Conservation (phyloP, 2,329 filamentous ascomycete genomes). For the Fusarium sp. region DNA sequence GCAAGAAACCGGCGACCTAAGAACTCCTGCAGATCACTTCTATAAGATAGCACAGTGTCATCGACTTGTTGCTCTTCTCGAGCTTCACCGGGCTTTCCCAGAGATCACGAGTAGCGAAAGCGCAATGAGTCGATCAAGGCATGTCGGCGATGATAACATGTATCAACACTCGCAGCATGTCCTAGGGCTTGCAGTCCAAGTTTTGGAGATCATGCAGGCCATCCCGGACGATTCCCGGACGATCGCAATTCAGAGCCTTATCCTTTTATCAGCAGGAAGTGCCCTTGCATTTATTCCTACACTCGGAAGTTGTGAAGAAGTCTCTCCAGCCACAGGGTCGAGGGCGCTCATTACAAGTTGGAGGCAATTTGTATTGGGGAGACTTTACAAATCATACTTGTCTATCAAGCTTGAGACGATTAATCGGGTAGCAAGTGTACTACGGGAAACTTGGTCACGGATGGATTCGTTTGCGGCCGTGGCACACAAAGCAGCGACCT, state of each 20-base stretch:
- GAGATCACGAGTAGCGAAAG: neutral
- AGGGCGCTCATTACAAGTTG: neutral
- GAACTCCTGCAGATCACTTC: neutral
- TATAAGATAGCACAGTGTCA: conserved; percentile 7
- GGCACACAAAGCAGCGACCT: fast-evolving
- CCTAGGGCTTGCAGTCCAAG: neutral
- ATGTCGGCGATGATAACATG: too few species aligned
- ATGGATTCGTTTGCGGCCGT: neutral
- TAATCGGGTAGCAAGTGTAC: neutral
- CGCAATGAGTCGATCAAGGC: neutral
- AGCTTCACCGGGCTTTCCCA: neutral
- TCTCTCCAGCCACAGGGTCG: too few species aligned
- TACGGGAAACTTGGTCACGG: neutral
- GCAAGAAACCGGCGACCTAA: neutral
- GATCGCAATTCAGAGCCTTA: conserved; percentile 3
- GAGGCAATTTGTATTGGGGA: conserved; percentile 6
- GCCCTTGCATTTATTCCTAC: neutral
- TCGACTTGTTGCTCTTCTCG: neutral
- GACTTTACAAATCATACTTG: neutral
- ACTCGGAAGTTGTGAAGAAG: too few species aligned
- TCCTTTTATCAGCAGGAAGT: conserved; percentile 2
- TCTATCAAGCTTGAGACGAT: conserved; percentile 6
- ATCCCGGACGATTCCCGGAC: neutral
- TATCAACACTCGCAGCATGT: neutral
- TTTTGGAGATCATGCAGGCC: neutral